Percentiles rank a stretch among this genome's conserved stretches.
phyloP scores from a whole-genome alignment of 2,329 filamentous ascomycete genomes.

The Stemphylium vesicarium region DNA sequence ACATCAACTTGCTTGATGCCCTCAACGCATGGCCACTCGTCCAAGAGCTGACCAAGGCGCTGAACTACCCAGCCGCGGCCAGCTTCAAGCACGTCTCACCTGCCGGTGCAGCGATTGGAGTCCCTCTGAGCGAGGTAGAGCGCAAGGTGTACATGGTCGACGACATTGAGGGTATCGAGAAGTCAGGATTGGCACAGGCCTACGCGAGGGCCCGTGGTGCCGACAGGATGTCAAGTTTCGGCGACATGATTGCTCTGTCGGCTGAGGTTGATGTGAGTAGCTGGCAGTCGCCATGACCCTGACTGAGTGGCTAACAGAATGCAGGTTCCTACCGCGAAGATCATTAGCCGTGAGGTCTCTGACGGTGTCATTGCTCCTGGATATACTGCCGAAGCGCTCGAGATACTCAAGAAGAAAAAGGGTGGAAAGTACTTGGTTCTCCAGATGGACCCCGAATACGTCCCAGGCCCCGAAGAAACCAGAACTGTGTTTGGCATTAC shows the following conservation, averaged over 20 bases:
- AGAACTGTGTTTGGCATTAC: conserved; percentile 90
- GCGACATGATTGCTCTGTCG: conserved; percentile 92
- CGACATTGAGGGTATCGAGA: conserved; percentile 87
- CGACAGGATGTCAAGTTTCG: conserved; percentile 98
- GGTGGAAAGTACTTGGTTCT: conserved; percentile 95
- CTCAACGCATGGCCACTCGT: conserved; percentile 97
- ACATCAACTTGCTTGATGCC: conserved; percentile 96
- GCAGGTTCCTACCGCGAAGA: conserved; percentile 82
- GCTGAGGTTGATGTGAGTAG: conserved; percentile 76
- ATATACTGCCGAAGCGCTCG: conserved; percentile 83
- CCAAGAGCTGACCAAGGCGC: conserved; percentile 89
- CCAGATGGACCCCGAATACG: conserved; percentile 89
- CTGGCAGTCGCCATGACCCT: background rate
- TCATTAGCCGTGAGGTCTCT: conserved; percentile 97
- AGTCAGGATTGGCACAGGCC: conserved; percentile 85
- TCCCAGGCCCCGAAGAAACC: conserved; percentile 75
- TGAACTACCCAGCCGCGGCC: conserved; percentile 87
- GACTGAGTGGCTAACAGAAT: conserved; percentile 1
- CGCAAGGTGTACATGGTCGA: conserved; percentile 98
- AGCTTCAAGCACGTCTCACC: conserved; percentile 99
- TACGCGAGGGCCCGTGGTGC: conserved; percentile 95
- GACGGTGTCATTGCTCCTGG: conserved; percentile 94
- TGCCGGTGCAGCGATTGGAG: conserved; percentile 91
- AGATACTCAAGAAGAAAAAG: conserved; percentile 97
- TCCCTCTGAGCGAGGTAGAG: conserved; percentile 84